Percentiles rank a stretch among this genome's conserved stretches.
Conservation (phyloP, 2,329 filamentous ascomycete genomes). For the Penicillium italicum region DNA sequence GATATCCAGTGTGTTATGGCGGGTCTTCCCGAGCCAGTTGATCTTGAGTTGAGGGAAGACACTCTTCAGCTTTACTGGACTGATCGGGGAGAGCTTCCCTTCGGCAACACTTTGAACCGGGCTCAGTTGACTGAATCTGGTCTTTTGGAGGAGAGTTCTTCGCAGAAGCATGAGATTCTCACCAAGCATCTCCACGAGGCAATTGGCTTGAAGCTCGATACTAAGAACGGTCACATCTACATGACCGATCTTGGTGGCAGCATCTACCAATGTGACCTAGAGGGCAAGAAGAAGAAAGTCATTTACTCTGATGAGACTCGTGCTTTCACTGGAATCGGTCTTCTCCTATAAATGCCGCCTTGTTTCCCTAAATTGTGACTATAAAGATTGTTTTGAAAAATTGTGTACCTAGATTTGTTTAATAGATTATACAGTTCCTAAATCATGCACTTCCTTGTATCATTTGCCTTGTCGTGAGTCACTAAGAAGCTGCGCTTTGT, state of each 20-base stretch:
- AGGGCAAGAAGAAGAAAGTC: conserved; percentile 7
- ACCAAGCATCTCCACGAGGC: conserved; percentile 25
- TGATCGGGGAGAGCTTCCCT: conserved; percentile 56
- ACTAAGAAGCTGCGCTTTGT: background rate
- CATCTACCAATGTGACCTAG: conserved; percentile 24
- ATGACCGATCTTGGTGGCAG: conserved; percentile 30
- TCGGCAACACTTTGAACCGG: conserved; percentile 53
- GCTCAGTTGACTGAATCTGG: conserved; percentile 19
- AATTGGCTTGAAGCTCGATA: conserved; percentile 27
- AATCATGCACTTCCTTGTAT: background rate
- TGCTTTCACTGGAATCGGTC: conserved; percentile 16
- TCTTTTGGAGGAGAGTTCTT: background rate
- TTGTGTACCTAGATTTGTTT: background rate
- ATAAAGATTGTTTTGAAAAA: background rate
- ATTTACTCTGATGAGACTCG: conserved; percentile 9
- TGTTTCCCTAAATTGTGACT: background rate
- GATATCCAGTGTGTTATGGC: conserved; percentile 47
- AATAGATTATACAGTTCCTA: background rate
- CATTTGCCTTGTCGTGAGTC: background rate
- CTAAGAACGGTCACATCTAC: conserved; percentile 18
- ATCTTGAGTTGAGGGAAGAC: conserved; percentile 52
- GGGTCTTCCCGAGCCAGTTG: conserved; percentile 54
- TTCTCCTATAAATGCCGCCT: background rate
- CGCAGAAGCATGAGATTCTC: conserved; percentile 11
- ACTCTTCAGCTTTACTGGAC: conserved; percentile 55